phyloP scores from a whole-genome alignment of 1,284 basidiomycete genomes.

The Mycosarcoma maydis region DNA sequence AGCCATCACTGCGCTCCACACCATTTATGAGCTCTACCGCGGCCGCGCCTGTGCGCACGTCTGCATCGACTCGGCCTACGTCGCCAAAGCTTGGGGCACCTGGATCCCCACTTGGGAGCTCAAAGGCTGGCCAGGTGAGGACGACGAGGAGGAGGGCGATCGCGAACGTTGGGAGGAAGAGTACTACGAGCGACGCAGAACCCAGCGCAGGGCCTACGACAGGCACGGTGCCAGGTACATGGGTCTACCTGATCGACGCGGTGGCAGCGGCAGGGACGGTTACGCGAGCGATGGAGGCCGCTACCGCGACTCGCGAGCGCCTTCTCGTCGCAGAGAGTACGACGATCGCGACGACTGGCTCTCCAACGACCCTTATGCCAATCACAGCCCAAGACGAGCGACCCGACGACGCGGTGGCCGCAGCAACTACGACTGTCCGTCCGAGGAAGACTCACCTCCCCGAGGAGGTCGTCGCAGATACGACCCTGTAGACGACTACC shows the following conservation, averaged over 20 bases:
- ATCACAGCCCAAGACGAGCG: not conserved
- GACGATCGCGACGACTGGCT: conserved; percentile 41
- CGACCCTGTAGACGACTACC: conserved; percentile 11
- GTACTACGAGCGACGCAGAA: conserved; percentile 28
- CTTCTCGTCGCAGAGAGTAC: conserved; percentile 6
- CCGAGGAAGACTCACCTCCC: conserved; percentile 27
- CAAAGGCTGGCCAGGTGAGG: conserved; percentile 57
- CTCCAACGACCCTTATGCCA: conserved; percentile 35
- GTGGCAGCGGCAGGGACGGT: conserved; percentile 22
- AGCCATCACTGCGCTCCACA: conserved; percentile 47
- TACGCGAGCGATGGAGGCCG: conserved; percentile 36
- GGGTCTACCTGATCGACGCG: conserved; percentile 21
- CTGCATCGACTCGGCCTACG: conserved; percentile 60
- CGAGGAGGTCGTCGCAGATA: conserved; percentile 9
- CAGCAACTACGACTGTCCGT: conserved; percentile 29
- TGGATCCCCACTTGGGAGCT: conserved; percentile 62
- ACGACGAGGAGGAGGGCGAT: conserved; percentile 32
- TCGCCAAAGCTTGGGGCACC: conserved; percentile 61
- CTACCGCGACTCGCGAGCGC: conserved; percentile 10
- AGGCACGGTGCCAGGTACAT: conserved; percentile 18
- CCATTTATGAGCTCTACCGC: conserved; percentile 47
- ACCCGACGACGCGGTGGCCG: conserved; percentile 10
- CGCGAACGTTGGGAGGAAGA: conserved; percentile 22
- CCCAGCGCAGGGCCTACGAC: conserved; percentile 29
- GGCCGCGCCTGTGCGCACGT: conserved; percentile 54